Conservation (phyloP, 176 grass and related monocot genomes). For the Bonia amplexicaulis region DNA sequence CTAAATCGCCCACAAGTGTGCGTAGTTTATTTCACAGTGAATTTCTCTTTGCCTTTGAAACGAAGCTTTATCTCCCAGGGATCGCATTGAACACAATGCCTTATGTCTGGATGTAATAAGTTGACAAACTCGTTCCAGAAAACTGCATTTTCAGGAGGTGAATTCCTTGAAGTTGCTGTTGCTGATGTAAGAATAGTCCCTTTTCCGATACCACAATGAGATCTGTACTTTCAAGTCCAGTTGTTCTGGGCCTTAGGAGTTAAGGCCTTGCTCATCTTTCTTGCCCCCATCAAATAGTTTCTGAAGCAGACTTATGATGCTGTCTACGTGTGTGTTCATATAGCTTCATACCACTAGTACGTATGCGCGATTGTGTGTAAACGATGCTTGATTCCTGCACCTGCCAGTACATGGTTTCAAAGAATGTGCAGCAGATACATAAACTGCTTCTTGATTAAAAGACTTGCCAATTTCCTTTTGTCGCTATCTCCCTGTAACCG, state of each 20-base stretch:
- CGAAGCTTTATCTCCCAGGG: background rate
- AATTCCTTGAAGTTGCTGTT: background rate
- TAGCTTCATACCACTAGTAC: background rate
- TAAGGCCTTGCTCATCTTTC: background rate
- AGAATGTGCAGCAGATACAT: background rate
- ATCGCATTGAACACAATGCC: background rate
- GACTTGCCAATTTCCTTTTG: background rate
- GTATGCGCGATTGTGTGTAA: background rate
- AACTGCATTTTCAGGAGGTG: background rate
- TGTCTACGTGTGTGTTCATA: background rate
- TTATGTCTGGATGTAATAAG: conserved; percentile 22
- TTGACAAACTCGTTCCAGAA: background rate
- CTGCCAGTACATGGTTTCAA: background rate
- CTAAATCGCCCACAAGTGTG: background rate
- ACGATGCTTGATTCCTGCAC: background rate
- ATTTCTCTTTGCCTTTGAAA: background rate
- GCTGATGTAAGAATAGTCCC: background rate
- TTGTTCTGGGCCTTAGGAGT: background rate
- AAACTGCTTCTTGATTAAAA: background rate
- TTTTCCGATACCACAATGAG: background rate
- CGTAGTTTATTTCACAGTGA: background rate
- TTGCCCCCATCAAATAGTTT: background rate
- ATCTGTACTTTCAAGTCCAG: background rate
- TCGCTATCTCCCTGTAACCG: background rate
- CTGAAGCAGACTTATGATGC: background rate